Conservation (phyloP, 176 grass and related monocot species). For the Eragrostis nindensis region DNA sequence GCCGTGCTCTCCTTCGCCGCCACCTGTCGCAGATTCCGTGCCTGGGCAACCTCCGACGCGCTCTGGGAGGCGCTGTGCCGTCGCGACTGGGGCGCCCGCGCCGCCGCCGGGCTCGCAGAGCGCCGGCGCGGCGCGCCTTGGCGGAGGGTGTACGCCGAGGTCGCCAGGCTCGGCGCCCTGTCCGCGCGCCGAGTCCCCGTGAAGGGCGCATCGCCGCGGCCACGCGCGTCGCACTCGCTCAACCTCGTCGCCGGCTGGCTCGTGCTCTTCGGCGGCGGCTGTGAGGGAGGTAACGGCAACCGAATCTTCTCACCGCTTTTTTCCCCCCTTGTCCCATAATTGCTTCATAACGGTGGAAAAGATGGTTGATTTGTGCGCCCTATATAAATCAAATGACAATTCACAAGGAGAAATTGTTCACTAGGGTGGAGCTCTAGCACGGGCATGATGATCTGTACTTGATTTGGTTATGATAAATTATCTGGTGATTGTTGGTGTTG, state of each 20-base stretch:
- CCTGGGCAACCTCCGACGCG: constrained; percentile 65
- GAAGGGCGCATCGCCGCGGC: constrained; percentile 59
- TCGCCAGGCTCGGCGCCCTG: constrained; percentile 54
- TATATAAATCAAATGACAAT: not conserved
- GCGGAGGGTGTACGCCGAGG: constrained; percentile 67
- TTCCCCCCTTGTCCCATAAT: constrained; percentile 29
- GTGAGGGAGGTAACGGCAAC: constrained; percentile 73
- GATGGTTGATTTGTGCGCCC: not conserved
- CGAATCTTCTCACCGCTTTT: not conserved
- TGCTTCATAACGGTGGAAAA: not conserved
- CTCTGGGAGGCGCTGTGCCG: constrained; percentile 89
- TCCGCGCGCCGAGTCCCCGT: constrained; percentile 52
- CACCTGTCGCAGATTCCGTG: constrained; percentile 68
- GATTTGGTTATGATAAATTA: constrained; percentile 2
- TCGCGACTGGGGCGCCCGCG: constrained; percentile 68
- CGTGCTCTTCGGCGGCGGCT: constrained; percentile 85
- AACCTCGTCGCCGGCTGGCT: constrained; percentile 86
- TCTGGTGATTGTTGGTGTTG: constrained; percentile 1
- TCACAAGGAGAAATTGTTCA: not conserved
- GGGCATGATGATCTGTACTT: not conserved
- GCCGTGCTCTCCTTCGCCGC: constrained; percentile 81
- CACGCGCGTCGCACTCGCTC: constrained; percentile 90
- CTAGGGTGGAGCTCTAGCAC: not conserved
- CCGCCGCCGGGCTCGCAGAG: constrained; percentile 44
- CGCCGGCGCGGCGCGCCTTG: constrained; percentile 53